These are phyloP conservation scores for Saccharomyces hybrid DNA, from an alignment of 1,139 yeast genomes.

Conservation along the genomic window DNA sequence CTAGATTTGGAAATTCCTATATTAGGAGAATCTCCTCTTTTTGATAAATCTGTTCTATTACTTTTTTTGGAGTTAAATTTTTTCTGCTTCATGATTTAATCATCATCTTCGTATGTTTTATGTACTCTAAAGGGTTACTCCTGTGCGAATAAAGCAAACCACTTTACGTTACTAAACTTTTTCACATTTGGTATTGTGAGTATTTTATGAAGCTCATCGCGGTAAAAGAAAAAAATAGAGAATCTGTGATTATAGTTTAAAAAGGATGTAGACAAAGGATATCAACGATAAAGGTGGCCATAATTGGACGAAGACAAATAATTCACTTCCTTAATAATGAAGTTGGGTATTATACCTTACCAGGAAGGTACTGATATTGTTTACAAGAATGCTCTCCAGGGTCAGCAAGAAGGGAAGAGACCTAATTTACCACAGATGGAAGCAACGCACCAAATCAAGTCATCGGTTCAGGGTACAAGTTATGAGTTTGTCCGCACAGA, in stretches of 20 bases:
- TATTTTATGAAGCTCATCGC: neutral
- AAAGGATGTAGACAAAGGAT: neutral
- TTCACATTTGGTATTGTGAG: neutral
- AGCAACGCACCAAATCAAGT: conserved; percentile 5
- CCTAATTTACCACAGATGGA: conserved; percentile 17
- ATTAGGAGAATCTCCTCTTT: conserved; percentile 12
- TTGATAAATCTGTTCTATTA: neutral
- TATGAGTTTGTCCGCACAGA: conserved; percentile 35
- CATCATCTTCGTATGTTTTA: neutral
- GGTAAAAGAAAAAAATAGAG: neutral
- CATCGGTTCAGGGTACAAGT: neutral
- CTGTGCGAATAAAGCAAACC: neutral
- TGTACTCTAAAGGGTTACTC: neutral
- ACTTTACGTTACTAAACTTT: neutral
- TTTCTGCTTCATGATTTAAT: neutral
- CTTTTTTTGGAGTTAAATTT: neutral
- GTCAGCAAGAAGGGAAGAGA: conserved; percentile 5
- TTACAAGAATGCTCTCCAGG: conserved; percentile 2
- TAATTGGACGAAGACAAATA: neutral
- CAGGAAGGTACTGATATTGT: conserved; percentile 24
- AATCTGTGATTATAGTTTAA: neutral
- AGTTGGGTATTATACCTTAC: conserved; percentile 27
- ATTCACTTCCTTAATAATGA: conserved; percentile 13
- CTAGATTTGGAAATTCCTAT: conserved; percentile 46
- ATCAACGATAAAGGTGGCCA: neutral